phyloP scores from a whole-genome alignment of 441 rosid species.

The Mallotus repandus region DNA sequence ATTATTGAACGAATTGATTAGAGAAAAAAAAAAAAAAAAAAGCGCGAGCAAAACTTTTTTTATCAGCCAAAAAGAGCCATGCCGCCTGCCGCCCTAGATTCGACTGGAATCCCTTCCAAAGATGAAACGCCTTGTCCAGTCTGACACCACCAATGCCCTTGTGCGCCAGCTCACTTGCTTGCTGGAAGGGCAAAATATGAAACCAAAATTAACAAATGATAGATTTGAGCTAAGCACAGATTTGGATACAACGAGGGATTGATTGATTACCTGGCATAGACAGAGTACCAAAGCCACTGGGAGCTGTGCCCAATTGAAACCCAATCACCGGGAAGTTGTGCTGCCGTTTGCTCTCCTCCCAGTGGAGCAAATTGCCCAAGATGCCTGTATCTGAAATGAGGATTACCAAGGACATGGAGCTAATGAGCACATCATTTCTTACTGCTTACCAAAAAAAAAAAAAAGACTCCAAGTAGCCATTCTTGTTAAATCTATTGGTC shows the following conservation, averaged over 20 bases:
- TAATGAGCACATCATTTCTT: slow-evolving; percentile 4
- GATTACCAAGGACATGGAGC: neutral
- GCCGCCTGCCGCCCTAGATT: slow-evolving; percentile 34
- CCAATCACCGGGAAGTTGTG: slow-evolving; percentile 77
- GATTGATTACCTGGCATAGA: slow-evolving; percentile 59
- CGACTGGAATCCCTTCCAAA: slow-evolving; percentile 73
- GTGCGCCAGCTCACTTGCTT: slow-evolving; percentile 68
- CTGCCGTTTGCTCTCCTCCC: slow-evolving; percentile 83
- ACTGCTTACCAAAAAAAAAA: neutral
- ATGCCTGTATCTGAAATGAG: slow-evolving; percentile 54
- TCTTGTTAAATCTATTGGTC: neutral
- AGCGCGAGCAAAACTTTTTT: slow-evolving; percentile 1
- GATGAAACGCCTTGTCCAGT: slow-evolving; percentile 55
- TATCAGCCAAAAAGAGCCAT: no score
- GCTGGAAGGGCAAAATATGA: slow-evolving; percentile 17
- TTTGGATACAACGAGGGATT: neutral
- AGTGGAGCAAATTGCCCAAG: slow-evolving; percentile 81
- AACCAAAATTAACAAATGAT: neutral
- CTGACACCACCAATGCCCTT: slow-evolving; percentile 52
- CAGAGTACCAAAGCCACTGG: slow-evolving; percentile 89
- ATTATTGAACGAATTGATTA: slow-evolving; percentile 14
- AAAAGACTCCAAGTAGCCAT: no score
- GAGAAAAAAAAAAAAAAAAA: no score
- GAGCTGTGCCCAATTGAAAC: slow-evolving; percentile 68
- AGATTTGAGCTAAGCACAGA: neutral